A percentile compares a stretch with the other conserved stretches of the same genome.
phyloP scores from a whole-genome alignment of 2,329 filamentous ascomycete genomes.

The Aspergillus pseudoviridinutans region DNA sequence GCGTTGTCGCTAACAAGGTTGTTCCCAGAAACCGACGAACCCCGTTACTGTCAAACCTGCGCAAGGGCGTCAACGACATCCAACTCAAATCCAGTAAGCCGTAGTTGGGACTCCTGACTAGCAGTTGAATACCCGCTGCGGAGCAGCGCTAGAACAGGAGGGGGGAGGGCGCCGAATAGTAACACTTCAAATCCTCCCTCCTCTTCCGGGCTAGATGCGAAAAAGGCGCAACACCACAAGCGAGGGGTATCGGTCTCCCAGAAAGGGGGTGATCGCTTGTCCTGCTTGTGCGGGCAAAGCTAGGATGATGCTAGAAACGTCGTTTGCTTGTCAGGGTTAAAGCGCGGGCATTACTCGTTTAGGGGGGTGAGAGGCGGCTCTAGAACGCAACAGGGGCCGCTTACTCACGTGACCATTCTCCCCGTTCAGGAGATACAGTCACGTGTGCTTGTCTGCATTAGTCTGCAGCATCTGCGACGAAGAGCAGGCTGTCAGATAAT shows the following conservation, averaged over 20 bases:
- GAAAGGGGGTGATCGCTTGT: background rate
- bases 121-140: slow-evolving; percentile 19
- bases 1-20: background rate
- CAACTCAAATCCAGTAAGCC: slow-evolving; percentile 7
- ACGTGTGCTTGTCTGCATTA: slow-evolving; percentile 3
- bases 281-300: background rate
- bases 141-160: slow-evolving; percentile 17
- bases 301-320: background rate
- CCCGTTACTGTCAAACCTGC: slow-evolving; percentile 15
- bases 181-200: slow-evolving; percentile 2
- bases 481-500: background rate
- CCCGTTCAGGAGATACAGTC: background rate
- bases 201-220: slow-evolving; percentile 2
- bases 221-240: background rate
- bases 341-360: slow-evolving; percentile 9
- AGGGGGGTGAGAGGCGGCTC: slow-evolving; percentile 16
- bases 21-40: slow-evolving; percentile 6
- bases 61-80: slow-evolving; percentile 14
- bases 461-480: background rate
- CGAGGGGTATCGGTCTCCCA: background rate
- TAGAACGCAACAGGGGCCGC: slow-evolving; percentile 18
- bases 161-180: slow-evolving; percentile 8
- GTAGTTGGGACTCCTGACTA: slow-evolving; percentile 16
- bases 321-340: slow-evolving; percentile 11
- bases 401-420: slow-evolving; percentile 10